Conservation (phyloP, 2,329 filamentous ascomycete genomes). For the Colletotrichum sp. region DNA sequence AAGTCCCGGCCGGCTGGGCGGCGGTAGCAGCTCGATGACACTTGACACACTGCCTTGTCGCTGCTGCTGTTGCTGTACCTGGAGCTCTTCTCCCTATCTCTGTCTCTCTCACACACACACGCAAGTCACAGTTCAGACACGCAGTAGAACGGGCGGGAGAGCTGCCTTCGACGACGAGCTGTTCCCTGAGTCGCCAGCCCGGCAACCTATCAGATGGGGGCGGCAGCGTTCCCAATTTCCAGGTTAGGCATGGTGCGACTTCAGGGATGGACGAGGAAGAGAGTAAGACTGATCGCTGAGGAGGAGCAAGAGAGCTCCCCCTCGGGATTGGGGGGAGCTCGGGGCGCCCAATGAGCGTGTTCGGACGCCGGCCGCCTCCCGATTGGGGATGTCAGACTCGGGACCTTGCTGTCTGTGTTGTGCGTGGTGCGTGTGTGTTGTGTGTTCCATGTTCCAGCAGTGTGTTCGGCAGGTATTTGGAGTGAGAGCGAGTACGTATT, state of each 20-base stretch:
- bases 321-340: not conserved
- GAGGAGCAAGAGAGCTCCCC: not conserved
- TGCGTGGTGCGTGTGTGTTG: not conserved
- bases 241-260: not conserved
- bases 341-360: not conserved
- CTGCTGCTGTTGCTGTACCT: not conserved
- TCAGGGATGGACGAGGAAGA: not conserved
- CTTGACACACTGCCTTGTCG: not conserved
- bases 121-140: not conserved
- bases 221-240: not conserved
- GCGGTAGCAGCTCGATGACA: not conserved
- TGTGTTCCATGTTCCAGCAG: not conserved
- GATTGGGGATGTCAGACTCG: not conserved
- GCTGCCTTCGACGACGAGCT: not conserved
- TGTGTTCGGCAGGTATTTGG: not conserved
- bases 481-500: not conserved
- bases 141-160: not conserved
- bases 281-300: not conserved
- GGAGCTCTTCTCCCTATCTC: not conserved
- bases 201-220: not conserved
- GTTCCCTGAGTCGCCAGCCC: not conserved
- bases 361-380: constrained; percentile 5
- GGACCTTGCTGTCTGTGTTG: not conserved
- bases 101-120: not conserved
- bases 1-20: not conserved